Percentiles rank a stretch among this genome's conserved stretches.
phyloP scores from a whole-genome alignment of 2,329 filamentous ascomycete species.

The Pseudomassariella vexata region DNA sequence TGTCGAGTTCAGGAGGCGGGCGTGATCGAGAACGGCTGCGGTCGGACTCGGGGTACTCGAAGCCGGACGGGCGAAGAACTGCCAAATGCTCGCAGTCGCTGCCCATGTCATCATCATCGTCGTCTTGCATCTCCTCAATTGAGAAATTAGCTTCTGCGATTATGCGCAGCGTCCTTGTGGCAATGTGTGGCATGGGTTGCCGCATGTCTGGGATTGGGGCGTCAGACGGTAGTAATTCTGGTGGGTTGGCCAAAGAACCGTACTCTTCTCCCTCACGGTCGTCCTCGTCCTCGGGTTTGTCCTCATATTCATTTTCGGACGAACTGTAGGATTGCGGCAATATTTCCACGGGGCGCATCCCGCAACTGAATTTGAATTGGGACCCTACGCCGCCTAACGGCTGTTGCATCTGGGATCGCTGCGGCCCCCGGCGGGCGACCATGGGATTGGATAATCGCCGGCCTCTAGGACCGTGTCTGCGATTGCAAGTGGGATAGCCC shows the following conservation, averaged over 20 bases:
- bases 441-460: conserved; percentile 13
- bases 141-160: conserved; percentile 16
- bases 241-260: conserved; percentile 18
- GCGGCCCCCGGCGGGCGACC: conserved; percentile 15
- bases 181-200: conserved; percentile 14
- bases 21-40: conserved; percentile 19
- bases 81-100: conserved; percentile 18
- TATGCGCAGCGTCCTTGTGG: conserved; percentile 9
- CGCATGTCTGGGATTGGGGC: conserved; percentile 14
- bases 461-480: conserved; percentile 15
- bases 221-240: conserved; percentile 21
- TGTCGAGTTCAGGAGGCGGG: conserved; percentile 19
- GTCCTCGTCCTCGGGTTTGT: neutral
- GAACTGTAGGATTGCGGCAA: conserved; percentile 24
- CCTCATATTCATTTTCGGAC: conserved; percentile 14
- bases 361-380: conserved; percentile 22
- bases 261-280: conserved; percentile 8
- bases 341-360: conserved; percentile 22
- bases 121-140: conserved; percentile 23
- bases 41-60: conserved; percentile 23
- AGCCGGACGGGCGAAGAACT: conserved; percentile 19
- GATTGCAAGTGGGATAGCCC: conserved; percentile 22
- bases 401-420: conserved; percentile 26
- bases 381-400: conserved; percentile 18
- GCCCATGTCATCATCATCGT: conserved; percentile 16